Conservation (phyloP, 2,329 filamentous ascomycete species). For the Fonsecaea monophora region DNA sequence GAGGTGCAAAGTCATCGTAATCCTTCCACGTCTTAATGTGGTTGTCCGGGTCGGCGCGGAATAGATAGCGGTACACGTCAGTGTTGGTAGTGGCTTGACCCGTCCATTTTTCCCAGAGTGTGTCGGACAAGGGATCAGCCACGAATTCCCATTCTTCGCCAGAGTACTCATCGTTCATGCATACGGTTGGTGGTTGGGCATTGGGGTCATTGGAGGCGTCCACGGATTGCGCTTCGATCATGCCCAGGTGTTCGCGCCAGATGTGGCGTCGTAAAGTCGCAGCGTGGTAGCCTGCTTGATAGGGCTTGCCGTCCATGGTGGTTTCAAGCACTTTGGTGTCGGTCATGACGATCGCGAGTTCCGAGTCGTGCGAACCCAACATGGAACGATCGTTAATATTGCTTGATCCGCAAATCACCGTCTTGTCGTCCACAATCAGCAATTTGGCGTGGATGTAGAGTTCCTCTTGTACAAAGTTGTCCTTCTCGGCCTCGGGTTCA, state of each 20-base stretch:
- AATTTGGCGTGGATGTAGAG: conserved; percentile 94
- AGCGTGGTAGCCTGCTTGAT: conserved; percentile 75
- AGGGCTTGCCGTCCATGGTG: conserved; percentile 75
- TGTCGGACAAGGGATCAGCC: conserved; percentile 71
- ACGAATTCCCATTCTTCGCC: conserved; percentile 72
- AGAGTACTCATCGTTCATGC: conserved; percentile 76
- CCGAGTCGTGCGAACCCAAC: conserved; percentile 82
- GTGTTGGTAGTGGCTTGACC: conserved; percentile 77
- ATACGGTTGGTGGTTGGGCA: conserved; percentile 74
- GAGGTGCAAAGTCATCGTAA: conserved; percentile 78
- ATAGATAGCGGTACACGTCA: conserved; percentile 77
- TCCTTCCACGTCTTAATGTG: conserved; percentile 87
- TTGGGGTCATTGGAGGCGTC: conserved; percentile 73
- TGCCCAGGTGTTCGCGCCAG: conserved; percentile 89
- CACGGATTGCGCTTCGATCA: conserved; percentile 74
- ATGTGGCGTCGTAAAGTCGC: conserved; percentile 81
- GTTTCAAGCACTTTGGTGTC: conserved; percentile 74
- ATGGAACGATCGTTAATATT: conserved; percentile 77
- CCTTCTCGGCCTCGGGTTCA: conserved; percentile 74
- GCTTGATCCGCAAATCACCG: conserved; percentile 80
- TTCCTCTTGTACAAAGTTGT: conserved; percentile 86
- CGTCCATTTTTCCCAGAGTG: conserved; percentile 76
- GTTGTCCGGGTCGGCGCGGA: conserved; percentile 90
- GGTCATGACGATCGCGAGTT: conserved; percentile 88
- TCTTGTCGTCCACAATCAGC: conserved; percentile 77